Conservation (phyloP, 192 early-diverging fungal genomes). For the Podila horticola region DNA sequence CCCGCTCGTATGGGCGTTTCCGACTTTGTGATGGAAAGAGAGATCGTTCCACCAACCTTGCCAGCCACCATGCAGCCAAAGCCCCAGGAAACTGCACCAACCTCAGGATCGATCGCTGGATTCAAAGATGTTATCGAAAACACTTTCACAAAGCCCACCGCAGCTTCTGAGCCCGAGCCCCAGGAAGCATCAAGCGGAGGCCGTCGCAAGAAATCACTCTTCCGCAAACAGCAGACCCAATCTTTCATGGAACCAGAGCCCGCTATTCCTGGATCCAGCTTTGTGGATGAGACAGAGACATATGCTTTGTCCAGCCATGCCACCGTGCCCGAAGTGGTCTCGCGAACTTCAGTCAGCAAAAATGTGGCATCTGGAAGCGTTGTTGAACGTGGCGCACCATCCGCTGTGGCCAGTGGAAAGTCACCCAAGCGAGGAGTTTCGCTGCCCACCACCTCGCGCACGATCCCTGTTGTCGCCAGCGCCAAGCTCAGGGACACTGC, state of each 20-base stretch:
- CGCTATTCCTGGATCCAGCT: conserved; percentile 19
- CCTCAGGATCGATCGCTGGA: neutral
- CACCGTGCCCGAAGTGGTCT: conserved; percentile 5
- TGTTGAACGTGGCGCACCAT: neutral
- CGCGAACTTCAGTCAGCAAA: neutral
- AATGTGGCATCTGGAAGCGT: neutral
- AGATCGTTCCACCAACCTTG: conserved; percentile 1
- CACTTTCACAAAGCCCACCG: conserved; percentile 23
- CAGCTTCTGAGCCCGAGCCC: neutral
- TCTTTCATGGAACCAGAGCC: conserved; percentile 24
- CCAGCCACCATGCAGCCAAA: neutral
- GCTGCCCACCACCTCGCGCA: conserved; percentile 3
- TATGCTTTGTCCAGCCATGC: neutral
- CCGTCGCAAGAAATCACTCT: conserved; percentile 29
- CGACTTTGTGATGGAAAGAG: conserved; percentile 25
- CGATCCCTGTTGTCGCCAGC: conserved; percentile 19
- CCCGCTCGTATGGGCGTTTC: conserved; percentile 23
- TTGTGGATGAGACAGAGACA: neutral
- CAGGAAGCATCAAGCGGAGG: neutral
- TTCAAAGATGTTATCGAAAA: conserved; percentile 6
- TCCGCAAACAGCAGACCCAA: conserved; percentile 12
- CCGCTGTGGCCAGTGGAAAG: neutral
- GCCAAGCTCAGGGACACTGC: conserved; percentile 49
- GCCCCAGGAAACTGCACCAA: neutral
- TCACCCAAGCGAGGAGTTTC: conserved; percentile 3